These are phyloP conservation scores for Arthrobotrys sphaeroides DNA, from an alignment of 2,329 filamentous ascomycete genomes.

Conservation along the genomic window DNA sequence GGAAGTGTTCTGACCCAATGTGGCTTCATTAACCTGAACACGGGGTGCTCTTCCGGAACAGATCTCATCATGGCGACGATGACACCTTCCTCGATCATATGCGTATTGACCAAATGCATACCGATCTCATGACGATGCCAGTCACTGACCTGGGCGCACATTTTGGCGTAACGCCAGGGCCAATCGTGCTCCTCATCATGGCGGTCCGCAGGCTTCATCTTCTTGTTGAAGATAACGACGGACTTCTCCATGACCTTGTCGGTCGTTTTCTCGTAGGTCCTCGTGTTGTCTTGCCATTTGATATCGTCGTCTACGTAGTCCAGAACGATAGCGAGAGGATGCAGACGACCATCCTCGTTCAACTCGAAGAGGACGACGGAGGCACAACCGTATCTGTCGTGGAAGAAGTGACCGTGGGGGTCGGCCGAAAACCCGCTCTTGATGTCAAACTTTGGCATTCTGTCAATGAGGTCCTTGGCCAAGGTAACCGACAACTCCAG, in stretches of 20 bases:
- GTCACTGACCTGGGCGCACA: constrained; percentile 64
- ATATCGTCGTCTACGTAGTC: constrained; percentile 63
- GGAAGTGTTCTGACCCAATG: constrained; percentile 67
- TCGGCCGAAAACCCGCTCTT: neutral
- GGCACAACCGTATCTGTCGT: constrained; percentile 60
- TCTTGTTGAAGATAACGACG: constrained; percentile 66
- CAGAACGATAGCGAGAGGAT: constrained; percentile 65
- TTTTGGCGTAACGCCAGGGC: constrained; percentile 68
- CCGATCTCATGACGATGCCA: constrained; percentile 65
- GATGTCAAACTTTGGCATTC: neutral
- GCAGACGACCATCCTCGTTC: constrained; percentile 62
- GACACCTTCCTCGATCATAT: constrained; percentile 65
- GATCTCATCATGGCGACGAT: constrained; percentile 65
- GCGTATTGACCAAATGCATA: constrained; percentile 64
- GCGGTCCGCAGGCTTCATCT: constrained; percentile 60
- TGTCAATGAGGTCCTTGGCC: constrained; percentile 28
- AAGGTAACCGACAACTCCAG: neutral
- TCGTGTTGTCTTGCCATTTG: neutral
- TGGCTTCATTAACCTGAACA: constrained; percentile 63
- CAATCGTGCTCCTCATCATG: constrained; percentile 63
- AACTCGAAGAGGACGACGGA: constrained; percentile 64
- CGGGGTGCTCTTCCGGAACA: constrained; percentile 62
- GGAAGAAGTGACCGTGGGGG: constrained; percentile 49
- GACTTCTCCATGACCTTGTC: constrained; percentile 59
- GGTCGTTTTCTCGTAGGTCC: neutral